Percentiles rank a stretch among this genome's conserved stretches.
These are phyloP conservation scores for Pestalotiopsis sp. DNA, from an alignment of 2,329 filamentous ascomycete genomes.

Conservation along the genomic window DNA sequence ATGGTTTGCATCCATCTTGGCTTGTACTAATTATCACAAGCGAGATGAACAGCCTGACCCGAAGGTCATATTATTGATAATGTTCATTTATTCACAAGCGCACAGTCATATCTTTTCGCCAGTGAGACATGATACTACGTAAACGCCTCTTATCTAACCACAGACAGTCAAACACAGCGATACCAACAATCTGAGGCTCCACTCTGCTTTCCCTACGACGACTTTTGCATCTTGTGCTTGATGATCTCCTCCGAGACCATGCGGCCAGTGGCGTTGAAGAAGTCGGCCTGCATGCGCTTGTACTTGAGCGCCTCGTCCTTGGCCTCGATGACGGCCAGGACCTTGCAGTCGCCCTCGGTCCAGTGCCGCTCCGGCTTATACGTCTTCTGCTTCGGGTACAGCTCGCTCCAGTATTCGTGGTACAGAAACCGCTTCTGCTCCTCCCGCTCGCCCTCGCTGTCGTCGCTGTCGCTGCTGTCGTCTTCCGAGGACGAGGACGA, in stretches of 20 bases:
- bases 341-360: slow-evolving; percentile 24
- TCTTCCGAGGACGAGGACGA: background rate
- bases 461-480: background rate
- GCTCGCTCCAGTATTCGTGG: slow-evolving; percentile 12
- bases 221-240: slow-evolving; percentile 23
- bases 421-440: slow-evolving; percentile 18
- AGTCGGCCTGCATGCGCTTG: slow-evolving; percentile 25
- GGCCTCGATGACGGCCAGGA: slow-evolving; percentile 25
- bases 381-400: slow-evolving; percentile 19
- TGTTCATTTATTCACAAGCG: background rate
- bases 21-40: background rate
- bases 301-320: slow-evolving; percentile 25
- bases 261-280: slow-evolving; percentile 28
- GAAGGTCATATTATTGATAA: background rate
- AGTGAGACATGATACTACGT: too few species aligned
- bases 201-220: background rate
- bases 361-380: slow-evolving; percentile 22
- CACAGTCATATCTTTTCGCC: background rate
- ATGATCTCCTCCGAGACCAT: slow-evolving; percentile 22
- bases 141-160: background rate
- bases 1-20: background rate
- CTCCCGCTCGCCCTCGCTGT: slow-evolving; percentile 13
- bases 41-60: background rate
- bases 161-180: background rate
- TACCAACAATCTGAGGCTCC: background rate